These are phyloP conservation scores for Rhodotorula sp. DNA, from an alignment of 1,284 basidiomycete genomes.

Conservation along the genomic window DNA sequence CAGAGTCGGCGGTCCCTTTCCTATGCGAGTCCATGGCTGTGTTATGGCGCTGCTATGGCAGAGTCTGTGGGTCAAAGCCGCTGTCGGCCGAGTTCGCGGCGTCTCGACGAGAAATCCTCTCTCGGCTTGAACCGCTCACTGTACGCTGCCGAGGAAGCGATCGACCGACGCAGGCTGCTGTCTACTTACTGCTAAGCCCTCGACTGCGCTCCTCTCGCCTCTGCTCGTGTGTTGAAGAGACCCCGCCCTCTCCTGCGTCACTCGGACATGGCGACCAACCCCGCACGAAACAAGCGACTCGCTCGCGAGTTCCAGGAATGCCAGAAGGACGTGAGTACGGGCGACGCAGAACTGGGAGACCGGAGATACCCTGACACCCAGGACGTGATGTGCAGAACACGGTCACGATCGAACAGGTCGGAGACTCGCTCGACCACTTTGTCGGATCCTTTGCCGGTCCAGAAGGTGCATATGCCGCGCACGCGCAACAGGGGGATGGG, in stretches of 20 bases:
- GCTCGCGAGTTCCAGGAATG: conserved; percentile 28
- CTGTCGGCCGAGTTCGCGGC: no score
- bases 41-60: not conserved
- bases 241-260: not conserved
- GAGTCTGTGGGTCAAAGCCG: not conserved
- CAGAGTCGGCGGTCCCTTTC: conserved; percentile 2
- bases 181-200: no score
- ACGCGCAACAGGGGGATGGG: not conserved
- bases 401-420: conserved; percentile 30
- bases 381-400: conserved; percentile 1
- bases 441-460: conserved; percentile 89
- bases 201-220: no score
- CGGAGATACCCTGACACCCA: no score
- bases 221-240: no score
- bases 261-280: not conserved
- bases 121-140: no score
- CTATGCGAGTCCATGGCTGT: conserved; percentile 6
- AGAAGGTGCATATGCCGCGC: conserved; percentile 52
- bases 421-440: conserved; percentile 80
- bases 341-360: not conserved
- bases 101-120: no score
- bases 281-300: conserved; percentile 26
- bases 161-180: no score
- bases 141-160: no score
- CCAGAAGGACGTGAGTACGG: conserved; percentile 15